Evolutionary conservation across 2,329 filamentous ascomycete genomes (phyloP), one percentile per base, ranked within the genome.

Genomic region (Venturia pyrina): DNA sequence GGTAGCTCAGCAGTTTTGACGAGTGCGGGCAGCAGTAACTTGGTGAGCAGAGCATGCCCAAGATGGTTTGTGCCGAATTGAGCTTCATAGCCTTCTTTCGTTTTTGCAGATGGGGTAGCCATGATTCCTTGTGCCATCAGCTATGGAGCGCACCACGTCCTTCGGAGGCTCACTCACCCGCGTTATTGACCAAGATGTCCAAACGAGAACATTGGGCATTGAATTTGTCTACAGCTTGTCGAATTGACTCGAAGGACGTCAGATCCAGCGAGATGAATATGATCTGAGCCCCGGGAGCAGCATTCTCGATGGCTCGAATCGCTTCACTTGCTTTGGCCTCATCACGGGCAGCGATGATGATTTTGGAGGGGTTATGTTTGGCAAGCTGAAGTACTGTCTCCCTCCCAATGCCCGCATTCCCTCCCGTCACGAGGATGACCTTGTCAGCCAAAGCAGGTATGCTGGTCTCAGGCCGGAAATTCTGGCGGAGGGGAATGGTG

Each of bases 281-380:
- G 5, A 68, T 32, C 15, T 63, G 34, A 37, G 40, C 65, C 2
- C 21, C 57, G 2, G 66, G 64, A n/a, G 32, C 57, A 19, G 19
- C 43, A 5, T 7, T 59, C n/a, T 46, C n/a, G 17, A 67, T 67
- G 43, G 64, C 66, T 46, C 10, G 13, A n/a, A 50, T 62, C 3
- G 78, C 74, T n/a, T 73, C 69, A 15, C 72, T 66, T 40, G 78
- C 79, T 70, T 78, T 79, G 59, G 74, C 74, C 17, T 73, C 70
- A 40, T 73, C 79, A 66, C 81, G 78, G 1, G 78, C 78, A 40
- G 77, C 77, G 68, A 84, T 75, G 70, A 79, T 82, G 69, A 84
- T 80, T 8, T 75, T 72, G 7, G 71, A 59, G 11, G 80, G 80
- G 5, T 75, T 74, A 70, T 81, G 79, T 5, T 75, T 73, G 34